Evolutionary conservation across 2,329 filamentous ascomycete genomes (phyloP), one percentile per base, ranked within the genome.

Genomic region (Ophiosphaerella korrae): DNA sequence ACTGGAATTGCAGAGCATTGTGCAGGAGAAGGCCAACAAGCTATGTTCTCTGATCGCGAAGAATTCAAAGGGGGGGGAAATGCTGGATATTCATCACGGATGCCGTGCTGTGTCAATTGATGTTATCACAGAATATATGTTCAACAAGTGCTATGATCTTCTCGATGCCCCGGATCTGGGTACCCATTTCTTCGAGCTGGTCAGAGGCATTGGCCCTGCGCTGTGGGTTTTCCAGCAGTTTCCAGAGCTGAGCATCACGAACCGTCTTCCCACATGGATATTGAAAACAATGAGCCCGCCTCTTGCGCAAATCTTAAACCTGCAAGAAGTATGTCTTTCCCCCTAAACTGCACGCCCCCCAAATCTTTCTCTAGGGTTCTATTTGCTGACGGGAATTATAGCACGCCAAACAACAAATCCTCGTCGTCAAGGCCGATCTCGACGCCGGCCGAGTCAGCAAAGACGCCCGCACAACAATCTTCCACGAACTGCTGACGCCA

Each of bases 291-390:
- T 74, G 0, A 74, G 67, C 49, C 75, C 75, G 3, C 53, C 55
- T n/a, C 71, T 71, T 7, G 62, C 64, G 7, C 74, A 72, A 3
- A 60, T 76, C n/a, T 66, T 77, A 1, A 67, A 76, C 44, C 50
- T 77, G 6, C 71, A 75, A 48, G 55, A 65, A 55, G 63, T 62
- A 53, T 38, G 40, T 40, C 11, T 18, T 35, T 29, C 9, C 7
- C 21, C 9, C 21, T 5, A 32, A 33, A 6, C 26, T 6, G 26
- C 26, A 29, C 26, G 26, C 26, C 42, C 38, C 32, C 32, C 33
- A 14, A 26, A 45, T 45, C 42, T 37, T 33, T 38, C 32, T 33
- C 32, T 34, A 45, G 42, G 33, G 33, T 45, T 45, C 18, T 32
- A 37, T 45, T 45, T 45, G 42, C 42, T 45, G 42, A 45, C 42